Evolutionary conservation across 2,329 filamentous ascomycete genomes (phyloP), one percentile per base, ranked within the genome.

Genomic region (Fusarium fujikuroi): DNA sequence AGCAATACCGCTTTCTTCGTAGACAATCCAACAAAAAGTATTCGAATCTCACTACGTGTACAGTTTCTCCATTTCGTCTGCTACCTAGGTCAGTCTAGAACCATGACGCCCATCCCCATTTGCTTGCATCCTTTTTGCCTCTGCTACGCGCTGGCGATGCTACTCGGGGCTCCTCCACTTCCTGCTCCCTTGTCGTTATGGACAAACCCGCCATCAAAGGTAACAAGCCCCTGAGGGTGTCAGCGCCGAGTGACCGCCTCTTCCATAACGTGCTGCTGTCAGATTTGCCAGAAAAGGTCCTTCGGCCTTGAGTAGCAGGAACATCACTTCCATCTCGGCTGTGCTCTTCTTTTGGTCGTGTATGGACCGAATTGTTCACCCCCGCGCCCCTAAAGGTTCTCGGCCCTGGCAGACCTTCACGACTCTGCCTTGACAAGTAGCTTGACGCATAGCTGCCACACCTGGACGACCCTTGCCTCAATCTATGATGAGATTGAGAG

Each of bases 71-170:
- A 44, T 63, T 65, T 65, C 46, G 39, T 52, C 52, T 66, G 43
- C 68, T 66, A 47, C 59, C 59, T 60, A 42, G 64, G 36, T 42
- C 69, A 49, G 28, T 59, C 53, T 74, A 81, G 60, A 81, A 81
- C 80, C 79, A 81, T 43, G 61, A 54, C 46, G 67, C 75, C 80
- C 78, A 80, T 60, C 67, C 66, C 78, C 77, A 80, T 74, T 72
- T 69, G 32, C 77, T 73, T 39, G 66, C 63, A 30, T 79, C 78
- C 61, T 77, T 80, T 65, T 76, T 79, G 32, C 43, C 56, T 66
- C 67, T 76, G 39, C 52, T 42, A 52, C 60, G 64, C 44, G 46
- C 57, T 28, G 57, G 23, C 39, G 52, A 56, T 52, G 58, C 44
- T 62, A 30, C 61, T 44, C 46, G 37, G 46, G 23, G 30, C 49